A percentile compares a stretch with the other conserved stretches of the same genome.
These are phyloP conservation scores for Macrophomina phaseolina DNA, from an alignment of 2,329 filamentous ascomycete genomes.

Conservation along the genomic window DNA sequence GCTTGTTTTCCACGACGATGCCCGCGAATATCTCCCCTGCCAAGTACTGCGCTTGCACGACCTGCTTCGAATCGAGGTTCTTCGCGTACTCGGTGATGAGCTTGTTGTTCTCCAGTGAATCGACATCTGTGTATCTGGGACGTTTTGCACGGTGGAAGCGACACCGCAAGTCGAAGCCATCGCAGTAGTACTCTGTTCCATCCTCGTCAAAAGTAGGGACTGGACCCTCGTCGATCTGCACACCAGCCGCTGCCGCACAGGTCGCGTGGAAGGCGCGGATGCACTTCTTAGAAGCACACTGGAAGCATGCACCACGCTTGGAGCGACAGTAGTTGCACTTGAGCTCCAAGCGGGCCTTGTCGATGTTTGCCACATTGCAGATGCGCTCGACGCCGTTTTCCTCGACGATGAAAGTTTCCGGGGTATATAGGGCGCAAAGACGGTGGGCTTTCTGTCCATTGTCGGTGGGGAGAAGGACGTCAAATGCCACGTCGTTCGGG, in stretches of 20 bases:
- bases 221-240: slow-evolving; percentile 86
- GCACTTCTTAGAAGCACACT: slow-evolving; percentile 95
- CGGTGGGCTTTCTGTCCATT: slow-evolving; percentile 87
- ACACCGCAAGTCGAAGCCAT: slow-evolving; percentile 91
- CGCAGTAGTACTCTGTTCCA: slow-evolving; percentile 88
- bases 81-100: slow-evolving; percentile 72
- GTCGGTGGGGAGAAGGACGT: slow-evolving; percentile 84
- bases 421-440: slow-evolving; percentile 87
- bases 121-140: slow-evolving; percentile 73
- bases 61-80: slow-evolving; percentile 71
- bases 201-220: slow-evolving; percentile 89
- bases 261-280: slow-evolving; percentile 92
- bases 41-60: slow-evolving; percentile 85
- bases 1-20: slow-evolving; percentile 81
- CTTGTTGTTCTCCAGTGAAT: slow-evolving; percentile 71
- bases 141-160: slow-evolving; percentile 91
- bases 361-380: slow-evolving; percentile 78
- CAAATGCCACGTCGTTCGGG: slow-evolving; percentile 83
- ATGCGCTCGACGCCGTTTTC: slow-evolving; percentile 73
- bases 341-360: slow-evolving; percentile 85
- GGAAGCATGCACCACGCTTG: slow-evolving; percentile 94
- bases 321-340: slow-evolving; percentile 96
- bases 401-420: slow-evolving; percentile 89
- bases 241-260: slow-evolving; percentile 88
- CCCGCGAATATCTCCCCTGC: slow-evolving; percentile 90